Base-by-base conservation (phyloP, 495 filamentous ascomycete genomes). In the Aspergillus olivimuriae region DNA sequence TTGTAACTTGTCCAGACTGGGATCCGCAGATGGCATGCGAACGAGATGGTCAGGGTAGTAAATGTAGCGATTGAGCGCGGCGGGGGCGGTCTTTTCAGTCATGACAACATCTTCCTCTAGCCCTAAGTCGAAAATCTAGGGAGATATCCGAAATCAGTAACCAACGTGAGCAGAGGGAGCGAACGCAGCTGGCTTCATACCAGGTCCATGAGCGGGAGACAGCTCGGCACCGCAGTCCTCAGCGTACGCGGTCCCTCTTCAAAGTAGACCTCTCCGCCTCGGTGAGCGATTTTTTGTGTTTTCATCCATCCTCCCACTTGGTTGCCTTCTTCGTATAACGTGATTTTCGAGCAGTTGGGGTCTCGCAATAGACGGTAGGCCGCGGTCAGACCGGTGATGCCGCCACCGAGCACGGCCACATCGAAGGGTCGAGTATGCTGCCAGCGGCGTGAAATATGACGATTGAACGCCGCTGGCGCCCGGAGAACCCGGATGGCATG, bases 11-110 rank as follows among this genome's bases (percentile, higher is more conserved):
- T 58, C 46, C 2, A 41, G 37, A 8, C 58, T 51, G 18, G 53
- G 47, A 8, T 65, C 48, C 2, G 66, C 66, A 4, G 62, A 61
- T 12, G 86, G 88, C 48, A 91, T 51, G 30, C 75, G 71, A 33
- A 92, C 87, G 20, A 99, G 76, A 53, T 81, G 87, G 56, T 96
- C 86, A 3, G 89, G 88, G 53, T 94, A 95, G 72, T 95, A 97
- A 38, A 98, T 75, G 58, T 76, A 98, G n/a, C 87, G 83, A 48
- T 83, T 82, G 40, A 57, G 56, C 10, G 78, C 70, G 4, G 73
- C 74, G 0, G 66, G 68, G 1, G 69, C 68, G 22, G 52, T 56
- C 39, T 70, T 77, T 18, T 56, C 47, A 5, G 75, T 80, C 30
- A 70, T 57, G n/a, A 86, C 50, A n/a, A 92, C 47, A 46, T 88